Conservation (phyloP, 202 grass and related monocot genomes). For the Bolboschoenoplectus hybrid region DNA sequence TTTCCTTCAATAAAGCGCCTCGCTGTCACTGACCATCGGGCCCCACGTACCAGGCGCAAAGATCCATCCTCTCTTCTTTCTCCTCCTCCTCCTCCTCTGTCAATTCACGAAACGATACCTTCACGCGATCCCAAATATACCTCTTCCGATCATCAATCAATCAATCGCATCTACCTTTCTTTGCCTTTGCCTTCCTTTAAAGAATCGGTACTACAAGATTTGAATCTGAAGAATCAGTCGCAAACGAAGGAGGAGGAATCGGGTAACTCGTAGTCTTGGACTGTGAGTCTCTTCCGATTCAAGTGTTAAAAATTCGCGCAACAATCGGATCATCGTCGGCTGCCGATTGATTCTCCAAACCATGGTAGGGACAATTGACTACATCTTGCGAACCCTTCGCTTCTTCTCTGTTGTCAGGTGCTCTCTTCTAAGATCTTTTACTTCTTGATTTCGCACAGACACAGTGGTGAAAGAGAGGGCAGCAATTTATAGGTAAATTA, state of each 20-base stretch:
- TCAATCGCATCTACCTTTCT: slow-evolving; percentile 5
- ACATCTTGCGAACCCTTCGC: not conserved
- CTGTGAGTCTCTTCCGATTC: not conserved
- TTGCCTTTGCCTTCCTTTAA: not conserved
- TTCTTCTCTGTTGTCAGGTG: not conserved
- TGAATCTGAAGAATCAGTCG: not conserved
- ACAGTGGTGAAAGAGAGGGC: not conserved
- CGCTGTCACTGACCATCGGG: not conserved
- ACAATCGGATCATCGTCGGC: not conserved
- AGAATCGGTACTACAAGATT: not conserved
- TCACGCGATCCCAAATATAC: slow-evolving; percentile 10
- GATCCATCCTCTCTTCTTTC: not conserved
- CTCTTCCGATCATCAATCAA: not conserved
- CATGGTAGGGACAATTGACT: not conserved
- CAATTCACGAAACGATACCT: not conserved
- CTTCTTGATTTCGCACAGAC: slow-evolving; percentile 16
- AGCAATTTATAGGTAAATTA: slow-evolving; percentile 30
- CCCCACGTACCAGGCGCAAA: not conserved
- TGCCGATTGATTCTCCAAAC: not conserved
- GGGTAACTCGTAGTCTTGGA: not conserved
- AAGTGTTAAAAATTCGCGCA: not conserved
- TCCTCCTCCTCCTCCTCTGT: not conserved
- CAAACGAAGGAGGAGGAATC: not conserved
- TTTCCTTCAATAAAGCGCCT: slow-evolving; percentile 20
- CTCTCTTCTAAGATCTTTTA: slow-evolving; percentile 23